phyloP scores from a whole-genome alignment of 148 eudicot species.

The Rhododendron ferrugineum region DNA sequence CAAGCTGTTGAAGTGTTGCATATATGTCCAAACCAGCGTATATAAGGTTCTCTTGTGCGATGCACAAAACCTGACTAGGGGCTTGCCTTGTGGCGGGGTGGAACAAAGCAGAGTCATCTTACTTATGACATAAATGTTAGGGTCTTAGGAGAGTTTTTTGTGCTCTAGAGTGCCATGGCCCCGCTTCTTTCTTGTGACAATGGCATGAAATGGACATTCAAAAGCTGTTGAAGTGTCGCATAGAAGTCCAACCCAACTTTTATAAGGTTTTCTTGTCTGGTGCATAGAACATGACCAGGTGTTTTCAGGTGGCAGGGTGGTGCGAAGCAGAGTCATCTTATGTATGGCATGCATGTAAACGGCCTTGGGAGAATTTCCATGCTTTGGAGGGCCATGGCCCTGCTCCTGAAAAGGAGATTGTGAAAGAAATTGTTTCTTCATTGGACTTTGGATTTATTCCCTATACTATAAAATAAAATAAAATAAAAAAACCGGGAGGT shows the following conservation, averaged over 20 bases:
- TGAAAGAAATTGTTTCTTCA: not conserved
- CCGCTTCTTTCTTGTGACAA: too few species aligned
- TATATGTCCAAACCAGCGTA: not conserved
- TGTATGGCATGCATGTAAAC: not conserved
- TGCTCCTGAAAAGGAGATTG: not conserved
- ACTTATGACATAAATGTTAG: too few species aligned
- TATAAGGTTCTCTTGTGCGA: not conserved
- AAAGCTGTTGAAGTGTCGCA: too few species aligned
- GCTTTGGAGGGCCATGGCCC: not conserved
- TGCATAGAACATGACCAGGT: not conserved
- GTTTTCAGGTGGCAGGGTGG: not conserved
- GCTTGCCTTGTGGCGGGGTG: too few species aligned
- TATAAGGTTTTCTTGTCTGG: not conserved
- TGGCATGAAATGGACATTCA: too few species aligned
- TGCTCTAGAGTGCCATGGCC: too few species aligned
- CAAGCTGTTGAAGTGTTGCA: not conserved
- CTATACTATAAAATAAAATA: not conserved
- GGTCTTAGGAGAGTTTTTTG: too few species aligned
- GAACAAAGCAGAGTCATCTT: too few species aligned
- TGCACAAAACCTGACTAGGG: too few species aligned
- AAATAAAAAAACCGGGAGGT: not conserved
- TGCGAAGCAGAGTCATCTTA: not conserved
- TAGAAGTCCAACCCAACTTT: not conserved
- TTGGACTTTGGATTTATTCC: not conserved
- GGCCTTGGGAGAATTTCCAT: not conserved